These are phyloP conservation scores for Clavispora fructus DNA, from an alignment of 805 yeast genomes.

Conservation along the genomic window DNA sequence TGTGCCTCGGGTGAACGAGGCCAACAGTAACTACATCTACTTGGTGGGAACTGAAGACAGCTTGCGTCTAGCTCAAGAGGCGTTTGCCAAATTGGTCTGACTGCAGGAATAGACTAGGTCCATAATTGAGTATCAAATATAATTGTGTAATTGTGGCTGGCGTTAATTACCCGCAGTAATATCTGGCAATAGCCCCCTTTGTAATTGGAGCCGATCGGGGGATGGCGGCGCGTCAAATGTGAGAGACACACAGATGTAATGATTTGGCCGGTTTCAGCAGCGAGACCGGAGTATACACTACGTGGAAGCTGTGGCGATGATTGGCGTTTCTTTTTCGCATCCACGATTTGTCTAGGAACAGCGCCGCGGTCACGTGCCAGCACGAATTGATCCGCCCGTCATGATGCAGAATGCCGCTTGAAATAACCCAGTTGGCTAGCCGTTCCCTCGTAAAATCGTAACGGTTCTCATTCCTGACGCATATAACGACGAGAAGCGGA, in stretches of 20 bases:
- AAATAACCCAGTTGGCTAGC: background rate
- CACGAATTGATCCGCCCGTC: background rate
- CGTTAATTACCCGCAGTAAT: too few species aligned
- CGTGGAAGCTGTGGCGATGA: background rate
- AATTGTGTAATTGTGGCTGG: background rate
- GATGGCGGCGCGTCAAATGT: too few species aligned
- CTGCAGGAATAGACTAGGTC: background rate
- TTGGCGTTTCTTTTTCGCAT: background rate
- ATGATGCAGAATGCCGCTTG: background rate
- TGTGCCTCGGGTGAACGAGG: constrained; percentile 57
- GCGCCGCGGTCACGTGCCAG: background rate
- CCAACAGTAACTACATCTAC: constrained; percentile 47
- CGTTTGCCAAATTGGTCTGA: constrained; percentile 6
- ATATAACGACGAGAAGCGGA: too few species aligned
- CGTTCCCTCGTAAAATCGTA: too few species aligned
- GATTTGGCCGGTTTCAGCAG: too few species aligned
- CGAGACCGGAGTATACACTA: background rate
- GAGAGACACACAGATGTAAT: too few species aligned
- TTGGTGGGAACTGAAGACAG: constrained; percentile 57
- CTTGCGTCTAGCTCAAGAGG: constrained; percentile 30
- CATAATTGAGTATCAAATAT: background rate
- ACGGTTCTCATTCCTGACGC: too few species aligned
- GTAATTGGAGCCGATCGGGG: too few species aligned
- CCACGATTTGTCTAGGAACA: background rate
- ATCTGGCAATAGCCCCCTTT: too few species aligned